Conservation (phyloP, 495 filamentous ascomycete species). For the Aspergillus bridgeri region DNA sequence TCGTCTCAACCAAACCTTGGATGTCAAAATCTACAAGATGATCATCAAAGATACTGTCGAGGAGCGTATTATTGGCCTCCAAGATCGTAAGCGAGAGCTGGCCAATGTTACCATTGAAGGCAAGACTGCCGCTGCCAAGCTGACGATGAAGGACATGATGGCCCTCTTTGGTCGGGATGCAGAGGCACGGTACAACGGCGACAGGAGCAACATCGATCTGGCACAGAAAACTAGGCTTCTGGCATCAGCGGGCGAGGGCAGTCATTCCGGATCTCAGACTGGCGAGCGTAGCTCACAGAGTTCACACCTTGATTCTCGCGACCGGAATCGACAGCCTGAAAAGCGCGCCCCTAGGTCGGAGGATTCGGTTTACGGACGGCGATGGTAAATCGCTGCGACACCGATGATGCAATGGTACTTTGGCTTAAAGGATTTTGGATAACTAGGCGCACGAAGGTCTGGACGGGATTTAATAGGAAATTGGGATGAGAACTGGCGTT, state of each 20-base stretch:
- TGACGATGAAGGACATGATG: slow-evolving; percentile 92
- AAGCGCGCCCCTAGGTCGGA: slow-evolving; percentile 28
- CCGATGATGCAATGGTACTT: not conserved
- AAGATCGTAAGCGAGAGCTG: slow-evolving; percentile 86
- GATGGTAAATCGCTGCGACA: slow-evolving; percentile 30
- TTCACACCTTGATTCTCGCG: slow-evolving; percentile 24
- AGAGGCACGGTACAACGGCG: slow-evolving; percentile 43
- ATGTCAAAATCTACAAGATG: slow-evolving; percentile 91
- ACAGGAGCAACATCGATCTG: slow-evolving; percentile 30
- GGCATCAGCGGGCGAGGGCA: slow-evolving; percentile 19
- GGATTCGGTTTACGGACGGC: slow-evolving; percentile 44
- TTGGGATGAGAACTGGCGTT: not conserved
- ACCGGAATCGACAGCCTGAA: slow-evolving; percentile 23
- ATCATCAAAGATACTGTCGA: slow-evolving; percentile 84
- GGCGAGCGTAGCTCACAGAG: slow-evolving; percentile 1
- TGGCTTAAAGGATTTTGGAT: not conserved
- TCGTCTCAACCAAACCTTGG: slow-evolving; percentile 87
- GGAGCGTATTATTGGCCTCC: slow-evolving; percentile 85
- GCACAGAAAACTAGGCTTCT: slow-evolving; percentile 28
- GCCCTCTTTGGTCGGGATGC: slow-evolving; percentile 80
- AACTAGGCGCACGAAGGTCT: not conserved
- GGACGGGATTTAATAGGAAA: not conserved
- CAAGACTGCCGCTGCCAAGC: slow-evolving; percentile 69
- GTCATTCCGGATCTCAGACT: slow-evolving; percentile 15
- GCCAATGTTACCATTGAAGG: slow-evolving; percentile 83